Base-by-base conservation (phyloP, 768 basidiomycete genomes). In the Trametes cingulata region DNA sequence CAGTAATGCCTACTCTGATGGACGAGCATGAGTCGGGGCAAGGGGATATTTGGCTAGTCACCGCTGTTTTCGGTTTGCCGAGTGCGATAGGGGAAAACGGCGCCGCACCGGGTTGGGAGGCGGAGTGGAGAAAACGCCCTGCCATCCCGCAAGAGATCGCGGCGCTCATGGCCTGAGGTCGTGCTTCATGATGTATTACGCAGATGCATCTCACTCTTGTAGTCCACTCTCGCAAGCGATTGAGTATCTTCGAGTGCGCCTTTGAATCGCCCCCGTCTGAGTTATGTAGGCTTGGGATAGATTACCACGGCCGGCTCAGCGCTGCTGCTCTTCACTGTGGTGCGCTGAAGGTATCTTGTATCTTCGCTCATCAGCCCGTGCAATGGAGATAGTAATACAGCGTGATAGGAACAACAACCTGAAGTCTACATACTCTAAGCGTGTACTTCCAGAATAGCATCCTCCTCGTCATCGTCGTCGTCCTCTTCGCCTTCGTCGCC, bases 21-120 rank as follows among this genome's bases (percentile, higher is more conserved):
- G 83, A 77, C 2, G 75, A 78, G 41, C 79, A 85, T 58, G 69
- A 70, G 17, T 66, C 70, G n/a, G 69, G 73, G 4, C 74, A 73
- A 3, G 60, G 63, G 25, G 80, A 82, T 61, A 70, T 77, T 8
- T 89, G 86, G 88, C 67, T 88, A 29, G 82, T 83, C 17, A 86
- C 88, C 15, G 87, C 78, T 3, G 81, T 90, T 14, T 88, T 90
- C 69, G 88, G 80, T 0, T 67, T 86, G 40, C 85, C 87, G 7
- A 79, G 73, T 58, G 61, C 72, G 4, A 67, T 58, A 4, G 74
- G 67, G 8, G 67, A 73, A n/a, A 68, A 70, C 39, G 79, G 80
- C 27, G 76, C 64, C 42, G 66, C 43, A n/a, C 51, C 57, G 12
- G 81, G 80, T 10, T 85, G 83, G 82, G 67, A 72, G 25, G 62